These are phyloP conservation scores for Mycena haematopus DNA, from an alignment of 768 basidiomycete genomes.

Conservation along the genomic window DNA sequence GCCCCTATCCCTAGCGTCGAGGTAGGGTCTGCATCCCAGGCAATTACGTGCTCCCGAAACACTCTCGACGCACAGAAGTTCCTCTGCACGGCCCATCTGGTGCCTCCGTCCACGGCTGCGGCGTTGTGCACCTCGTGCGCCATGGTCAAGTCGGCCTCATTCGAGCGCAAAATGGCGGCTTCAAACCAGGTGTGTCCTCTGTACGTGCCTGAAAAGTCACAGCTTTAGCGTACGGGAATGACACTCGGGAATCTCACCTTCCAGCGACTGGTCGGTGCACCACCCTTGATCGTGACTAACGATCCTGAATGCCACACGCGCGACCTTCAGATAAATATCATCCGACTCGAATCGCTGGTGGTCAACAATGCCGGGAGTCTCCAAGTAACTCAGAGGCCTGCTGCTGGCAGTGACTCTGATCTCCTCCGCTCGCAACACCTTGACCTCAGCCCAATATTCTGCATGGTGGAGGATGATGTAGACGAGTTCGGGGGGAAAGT, in stretches of 20 bases:
- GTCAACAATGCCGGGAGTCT: too few relatives aligned
- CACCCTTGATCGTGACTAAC: background rate
- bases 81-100: background rate
- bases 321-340: background rate
- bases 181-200: background rate
- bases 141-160: background rate
- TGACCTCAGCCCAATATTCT: background rate
- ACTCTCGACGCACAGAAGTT: background rate
- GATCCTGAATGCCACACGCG: background rate
- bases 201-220: background rate
- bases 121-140: background rate
- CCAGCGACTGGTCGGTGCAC: background rate
- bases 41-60: background rate
- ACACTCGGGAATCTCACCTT: background rate
- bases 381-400: background rate
- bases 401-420: too few relatives aligned
- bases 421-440: background rate
- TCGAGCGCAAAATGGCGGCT: background rate
- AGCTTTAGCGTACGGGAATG: background rate
- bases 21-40: background rate
- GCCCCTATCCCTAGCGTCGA: background rate
- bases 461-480: background rate
- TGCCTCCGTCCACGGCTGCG: background rate
- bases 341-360: background rate
- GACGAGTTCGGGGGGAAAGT: background rate